These are phyloP conservation scores for Diaporthe citriasiana DNA, from an alignment of 2,329 filamentous ascomycete species.

Conservation along the genomic window DNA sequence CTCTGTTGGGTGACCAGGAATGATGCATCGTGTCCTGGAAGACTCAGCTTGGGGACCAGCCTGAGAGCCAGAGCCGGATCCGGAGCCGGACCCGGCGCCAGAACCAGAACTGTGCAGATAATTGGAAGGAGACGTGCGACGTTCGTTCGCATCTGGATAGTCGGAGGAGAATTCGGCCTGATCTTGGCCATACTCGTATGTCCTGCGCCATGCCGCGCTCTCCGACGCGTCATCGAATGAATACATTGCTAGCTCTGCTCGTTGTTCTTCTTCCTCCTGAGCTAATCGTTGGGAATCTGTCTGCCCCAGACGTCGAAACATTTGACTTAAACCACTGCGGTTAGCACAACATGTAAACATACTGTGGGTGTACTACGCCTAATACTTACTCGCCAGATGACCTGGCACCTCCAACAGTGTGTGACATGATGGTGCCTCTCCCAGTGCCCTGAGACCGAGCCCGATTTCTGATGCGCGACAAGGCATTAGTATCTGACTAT, in stretches of 20 bases:
- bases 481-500: background rate
- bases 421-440: background rate
- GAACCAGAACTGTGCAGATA: background rate
- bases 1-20: background rate
- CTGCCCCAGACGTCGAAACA: background rate
- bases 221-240: background rate
- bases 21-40: background rate
- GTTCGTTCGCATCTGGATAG: background rate
- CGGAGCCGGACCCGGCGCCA: background rate
- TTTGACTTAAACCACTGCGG: background rate
- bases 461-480: background rate
- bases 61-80: background rate
- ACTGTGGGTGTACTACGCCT: too few relatives aligned
- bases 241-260: background rate
- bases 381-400: background rate
- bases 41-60: background rate
- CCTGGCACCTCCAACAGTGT: background rate
- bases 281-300: too few relatives aligned
- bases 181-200: background rate
- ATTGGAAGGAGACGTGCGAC: background rate
- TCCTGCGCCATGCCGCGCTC: background rate
- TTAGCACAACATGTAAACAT: background rate
- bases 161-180: background rate
- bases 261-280: background rate
- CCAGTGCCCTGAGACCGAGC: background rate